Percentiles rank a stretch among this genome's conserved stretches.
phyloP scores from a whole-genome alignment of 352 stramenopile genomes.

The Bremia lactucae region DNA sequence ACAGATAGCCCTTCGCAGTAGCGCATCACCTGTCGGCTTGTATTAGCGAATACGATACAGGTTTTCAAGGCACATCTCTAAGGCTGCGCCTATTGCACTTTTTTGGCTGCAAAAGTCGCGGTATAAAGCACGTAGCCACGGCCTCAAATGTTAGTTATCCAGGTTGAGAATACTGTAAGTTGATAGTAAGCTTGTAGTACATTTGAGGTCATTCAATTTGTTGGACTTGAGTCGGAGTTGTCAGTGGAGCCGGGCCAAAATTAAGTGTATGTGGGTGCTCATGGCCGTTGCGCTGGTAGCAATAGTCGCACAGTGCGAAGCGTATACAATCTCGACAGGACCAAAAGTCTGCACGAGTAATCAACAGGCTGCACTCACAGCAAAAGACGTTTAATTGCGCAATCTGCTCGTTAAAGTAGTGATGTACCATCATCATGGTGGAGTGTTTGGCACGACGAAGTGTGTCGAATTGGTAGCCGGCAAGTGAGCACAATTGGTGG shows the following conservation, averaged over 20 bases:
- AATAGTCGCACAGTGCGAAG: slow-evolving; percentile 63
- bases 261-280: slow-evolving; percentile 39
- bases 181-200: too few relatives aligned
- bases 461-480: slow-evolving; percentile 82
- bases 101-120: slow-evolving; percentile 40
- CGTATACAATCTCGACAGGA: slow-evolving; percentile 38
- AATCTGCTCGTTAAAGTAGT: slow-evolving; percentile 75
- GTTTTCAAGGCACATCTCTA: slow-evolving; percentile 51
- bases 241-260: slow-evolving; percentile 24
- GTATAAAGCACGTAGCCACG: slow-evolving; percentile 37
- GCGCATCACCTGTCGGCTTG: slow-evolving; percentile 31
- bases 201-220: slow-evolving; percentile 4
- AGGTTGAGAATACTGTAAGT: too few relatives aligned
- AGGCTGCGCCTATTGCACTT: slow-evolving; percentile 30
- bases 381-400: slow-evolving; percentile 70
- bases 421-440: slow-evolving; percentile 85
- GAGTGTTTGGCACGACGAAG: slow-evolving; percentile 83
- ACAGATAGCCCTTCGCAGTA: slow-evolving; percentile 32
- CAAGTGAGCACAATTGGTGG: slow-evolving; percentile 68
- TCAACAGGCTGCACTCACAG: slow-evolving; percentile 59
- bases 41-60: slow-evolving; percentile 44
- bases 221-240: not conserved
- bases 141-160: slow-evolving; percentile 48
- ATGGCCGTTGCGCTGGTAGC: slow-evolving; percentile 33
- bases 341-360: slow-evolving; percentile 68